These are phyloP conservation scores for Fusarium temperatum DNA, from an alignment of 2,329 filamentous ascomycete genomes.

Conservation along the genomic window DNA sequence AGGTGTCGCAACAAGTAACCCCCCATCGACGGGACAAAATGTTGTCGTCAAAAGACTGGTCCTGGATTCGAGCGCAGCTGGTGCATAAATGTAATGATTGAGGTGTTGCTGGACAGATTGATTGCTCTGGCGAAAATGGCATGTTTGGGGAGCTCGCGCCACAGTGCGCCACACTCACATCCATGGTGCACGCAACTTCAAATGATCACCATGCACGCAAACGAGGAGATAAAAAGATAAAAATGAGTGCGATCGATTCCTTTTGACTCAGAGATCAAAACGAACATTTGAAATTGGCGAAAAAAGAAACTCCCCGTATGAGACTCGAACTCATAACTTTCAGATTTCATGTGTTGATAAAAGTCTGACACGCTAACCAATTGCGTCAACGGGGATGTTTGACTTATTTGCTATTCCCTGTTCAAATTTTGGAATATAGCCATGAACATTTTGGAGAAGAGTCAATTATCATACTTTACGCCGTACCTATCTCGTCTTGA, in stretches of 20 bases:
- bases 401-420: background rate
- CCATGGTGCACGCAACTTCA: background rate
- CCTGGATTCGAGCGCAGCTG: background rate
- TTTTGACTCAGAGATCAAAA: accelerated
- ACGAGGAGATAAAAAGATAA: accelerated
- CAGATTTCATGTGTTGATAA: conserved; percentile 15
- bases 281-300: accelerated
- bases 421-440: no score
- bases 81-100: background rate
- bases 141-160: background rate
- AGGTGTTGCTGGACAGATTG: background rate
- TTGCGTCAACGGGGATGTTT: conserved; percentile 14
- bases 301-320: background rate
- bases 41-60: no score
- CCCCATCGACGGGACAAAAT: no score
- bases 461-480: no score
- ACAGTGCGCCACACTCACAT: background rate
- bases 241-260: background rate
- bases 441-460: no score
- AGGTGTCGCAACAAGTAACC: accelerated
- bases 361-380: conserved; percentile 32
- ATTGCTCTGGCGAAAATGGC: background rate
- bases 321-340: conserved; percentile 13
- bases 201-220: background rate
- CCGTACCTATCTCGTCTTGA: no score